Percentiles rank a stretch among this genome's conserved stretches.
Conservation (phyloP, 306 rosid genomes). For the Lupinus albus region DNA sequence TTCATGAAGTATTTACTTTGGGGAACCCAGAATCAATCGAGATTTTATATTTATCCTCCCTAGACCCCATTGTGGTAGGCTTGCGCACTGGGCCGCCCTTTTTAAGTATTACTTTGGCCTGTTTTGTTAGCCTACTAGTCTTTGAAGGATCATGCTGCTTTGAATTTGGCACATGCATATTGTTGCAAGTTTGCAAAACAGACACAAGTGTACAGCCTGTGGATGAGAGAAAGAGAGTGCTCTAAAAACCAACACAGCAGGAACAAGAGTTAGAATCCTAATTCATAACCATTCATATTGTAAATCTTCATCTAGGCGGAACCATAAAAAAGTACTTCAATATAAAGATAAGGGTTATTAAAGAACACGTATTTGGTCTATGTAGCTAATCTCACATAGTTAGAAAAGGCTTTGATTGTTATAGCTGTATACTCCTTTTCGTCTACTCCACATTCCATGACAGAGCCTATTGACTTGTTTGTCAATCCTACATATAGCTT, state of each 20-base stretch:
- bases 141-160: constrained; percentile 32
- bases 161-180: background rate
- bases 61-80: too few species aligned
- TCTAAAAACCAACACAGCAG: background rate
- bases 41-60: too few species aligned
- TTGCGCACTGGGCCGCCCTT: too few species aligned
- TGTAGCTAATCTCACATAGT: background rate
- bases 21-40: too few species aligned
- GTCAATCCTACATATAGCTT: constrained; percentile 21
- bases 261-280: background rate
- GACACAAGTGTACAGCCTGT: too few species aligned
- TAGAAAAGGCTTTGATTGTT: background rate
- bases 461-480: constrained; percentile 18
- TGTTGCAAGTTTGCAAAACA: too few species aligned
- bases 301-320: background rate
- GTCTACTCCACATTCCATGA: background rate
- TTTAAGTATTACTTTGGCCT: too few species aligned
- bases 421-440: background rate
- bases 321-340: background rate
- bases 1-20: constrained; percentile 5
- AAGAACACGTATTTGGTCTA: background rate
- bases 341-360: too few species aligned
- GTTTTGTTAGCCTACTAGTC: background rate
- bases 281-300: background rate
- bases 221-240: background rate